These are phyloP conservation scores for Penicillium coprophilum DNA, from an alignment of 495 filamentous ascomycete species.

Conservation along the genomic window DNA sequence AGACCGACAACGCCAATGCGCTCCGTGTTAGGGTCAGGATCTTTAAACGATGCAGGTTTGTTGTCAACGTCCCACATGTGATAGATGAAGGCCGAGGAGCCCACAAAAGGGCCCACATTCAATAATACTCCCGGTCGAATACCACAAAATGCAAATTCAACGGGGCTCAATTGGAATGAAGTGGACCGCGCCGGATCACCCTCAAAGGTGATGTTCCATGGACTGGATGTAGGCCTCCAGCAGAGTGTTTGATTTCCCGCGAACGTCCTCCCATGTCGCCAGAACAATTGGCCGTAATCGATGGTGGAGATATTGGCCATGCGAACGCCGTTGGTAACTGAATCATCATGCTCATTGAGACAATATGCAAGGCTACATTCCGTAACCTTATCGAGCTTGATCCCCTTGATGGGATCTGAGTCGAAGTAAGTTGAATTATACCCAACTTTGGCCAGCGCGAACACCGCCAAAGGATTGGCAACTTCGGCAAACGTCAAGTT, in stretches of 20 bases:
- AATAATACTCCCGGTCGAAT: not conserved
- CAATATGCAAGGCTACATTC: conserved; percentile 5
- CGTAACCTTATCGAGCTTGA: not conserved
- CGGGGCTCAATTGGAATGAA: not conserved
- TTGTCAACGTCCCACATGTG: not conserved
- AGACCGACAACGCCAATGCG: not conserved
- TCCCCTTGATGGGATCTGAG: not conserved
- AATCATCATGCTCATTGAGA: not conserved
- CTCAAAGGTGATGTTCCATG: not conserved
- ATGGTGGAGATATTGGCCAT: not conserved
- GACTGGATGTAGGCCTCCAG: not conserved
- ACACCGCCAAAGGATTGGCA: not conserved
- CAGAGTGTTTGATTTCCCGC: not conserved
- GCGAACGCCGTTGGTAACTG: not conserved
- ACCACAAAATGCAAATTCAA: conserved; percentile 1
- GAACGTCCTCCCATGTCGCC: not conserved
- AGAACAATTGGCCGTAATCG: not conserved
- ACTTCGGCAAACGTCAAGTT: not conserved
- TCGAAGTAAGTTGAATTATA: not conserved
- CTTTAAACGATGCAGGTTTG: not conserved
- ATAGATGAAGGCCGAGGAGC: not conserved
- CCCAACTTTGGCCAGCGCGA: conserved; percentile 1
- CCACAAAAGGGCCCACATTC: not conserved
- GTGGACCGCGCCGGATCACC: no score
- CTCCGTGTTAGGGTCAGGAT: not conserved